Base-by-base conservation (phyloP, 2,329 filamentous ascomycete genomes). In the Fusarium nanum region DNA sequence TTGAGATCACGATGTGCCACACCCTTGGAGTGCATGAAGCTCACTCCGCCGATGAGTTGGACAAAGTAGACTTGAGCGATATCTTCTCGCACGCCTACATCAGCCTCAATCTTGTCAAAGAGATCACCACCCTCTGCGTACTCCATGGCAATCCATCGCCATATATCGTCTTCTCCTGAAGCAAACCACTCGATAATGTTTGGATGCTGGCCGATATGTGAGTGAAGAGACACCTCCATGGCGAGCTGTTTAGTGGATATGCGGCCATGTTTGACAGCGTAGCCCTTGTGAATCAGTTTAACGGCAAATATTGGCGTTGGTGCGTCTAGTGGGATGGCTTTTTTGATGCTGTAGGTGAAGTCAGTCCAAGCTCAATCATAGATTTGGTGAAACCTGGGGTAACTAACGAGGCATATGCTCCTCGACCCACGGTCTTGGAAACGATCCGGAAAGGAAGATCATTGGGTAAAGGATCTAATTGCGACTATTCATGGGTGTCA, bases 81-180 rank as follows among this genome's bases (percentile, higher is more conserved):
- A 78, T 98, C 93, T 79, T 97, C 90, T 9, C 91, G 89, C n/a
- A 98, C 93, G 49, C 96, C 96, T 46, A 95, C 93, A 79, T 99
- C 96, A 20, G 96, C 94, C 82, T 99, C 97, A 74, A 99, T 98
- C 84, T 99, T 99, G 88, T 99, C 96, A 80, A 99, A 99, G 10
- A 99, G 86, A 78, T 99, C 96, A 13, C 96, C 96, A 44, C 96
- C 96, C 75, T 97, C 93, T 47, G 96, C 96, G 73, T 93, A 91
- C 81, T 99, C 96, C 94, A 99, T 98, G 41, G 94, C 95, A 74
- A 99, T 97, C 96, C 96, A 99, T 73, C 92, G 89, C 95, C 96
- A 99, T 20, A 91, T 83, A 0, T 85, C 76, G 78, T 99, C 94
- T 79, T 98, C 93, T 57, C 94, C 95, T 3, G 91, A 92, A 44